These are phyloP conservation scores for Aspergillus sparsus DNA, from an alignment of 495 filamentous ascomycete species.

Conservation along the genomic window DNA sequence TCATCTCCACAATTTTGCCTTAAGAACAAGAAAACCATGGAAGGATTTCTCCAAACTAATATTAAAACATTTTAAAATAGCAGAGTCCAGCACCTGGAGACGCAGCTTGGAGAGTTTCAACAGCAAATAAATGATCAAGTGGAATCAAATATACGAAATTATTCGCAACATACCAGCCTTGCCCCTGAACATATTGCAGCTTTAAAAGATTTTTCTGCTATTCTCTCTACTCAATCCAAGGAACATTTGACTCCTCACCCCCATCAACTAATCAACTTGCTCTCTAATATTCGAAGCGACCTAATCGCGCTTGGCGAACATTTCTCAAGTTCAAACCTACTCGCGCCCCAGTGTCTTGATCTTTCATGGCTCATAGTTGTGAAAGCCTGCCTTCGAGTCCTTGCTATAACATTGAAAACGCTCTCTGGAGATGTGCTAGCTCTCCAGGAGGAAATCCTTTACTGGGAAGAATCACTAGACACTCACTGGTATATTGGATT, in stretches of 20 bases:
- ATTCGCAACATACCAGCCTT: conserved; percentile 23
- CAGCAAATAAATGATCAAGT: conserved; percentile 38
- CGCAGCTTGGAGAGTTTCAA: conserved; percentile 75
- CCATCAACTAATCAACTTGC: conserved; percentile 55
- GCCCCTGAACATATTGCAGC: conserved; percentile 26
- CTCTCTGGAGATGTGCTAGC: conserved; percentile 79
- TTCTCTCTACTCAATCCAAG: conserved; percentile 65
- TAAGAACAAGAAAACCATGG: too few species aligned
- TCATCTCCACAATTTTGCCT: neutral
- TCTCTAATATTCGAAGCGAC: conserved; percentile 56
- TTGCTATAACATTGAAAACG: conserved; percentile 71
- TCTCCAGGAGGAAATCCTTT: conserved; percentile 80
- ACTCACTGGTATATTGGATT: conserved; percentile 70
- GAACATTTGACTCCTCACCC: conserved; percentile 54
- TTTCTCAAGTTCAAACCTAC: conserved; percentile 13
- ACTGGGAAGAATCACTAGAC: conserved; percentile 84
- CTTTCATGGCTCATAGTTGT: conserved; percentile 84
- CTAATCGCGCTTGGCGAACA: conserved; percentile 26
- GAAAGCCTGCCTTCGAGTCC: conserved; percentile 83
- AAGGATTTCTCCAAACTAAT: too few species aligned
- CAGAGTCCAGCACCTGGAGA: conserved; percentile 76
- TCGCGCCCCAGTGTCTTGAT: conserved; percentile 61
- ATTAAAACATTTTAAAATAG: conserved; percentile 44
- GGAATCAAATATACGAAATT: conserved; percentile 23
- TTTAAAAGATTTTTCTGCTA: conserved; percentile 65